These are phyloP conservation scores for Neofusicoccum umdonicola DNA, from an alignment of 2,329 filamentous ascomycete genomes.

Conservation along the genomic window DNA sequence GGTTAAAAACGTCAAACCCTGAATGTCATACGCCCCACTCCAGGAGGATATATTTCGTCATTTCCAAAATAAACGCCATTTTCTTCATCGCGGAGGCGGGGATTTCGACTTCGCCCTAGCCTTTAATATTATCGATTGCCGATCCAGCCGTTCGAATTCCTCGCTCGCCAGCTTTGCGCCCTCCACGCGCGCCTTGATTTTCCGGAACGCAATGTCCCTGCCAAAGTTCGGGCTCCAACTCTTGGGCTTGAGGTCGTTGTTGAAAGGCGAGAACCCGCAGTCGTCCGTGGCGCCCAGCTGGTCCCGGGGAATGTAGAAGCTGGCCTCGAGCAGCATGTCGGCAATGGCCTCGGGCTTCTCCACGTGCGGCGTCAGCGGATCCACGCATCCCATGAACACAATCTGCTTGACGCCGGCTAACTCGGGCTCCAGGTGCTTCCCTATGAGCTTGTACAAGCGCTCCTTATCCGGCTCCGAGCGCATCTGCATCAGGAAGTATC, in stretches of 20 bases:
- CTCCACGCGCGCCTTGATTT: conserved; percentile 9
- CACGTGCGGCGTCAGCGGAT: conserved; percentile 14
- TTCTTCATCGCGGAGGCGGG: not conserved
- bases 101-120: conserved; percentile 8
- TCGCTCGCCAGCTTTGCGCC: conserved; percentile 11
- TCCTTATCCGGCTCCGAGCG: conserved; percentile 11
- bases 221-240: conserved; percentile 16
- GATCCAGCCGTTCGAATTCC: conserved; percentile 6
- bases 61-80: not conserved
- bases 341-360: conserved; percentile 13
- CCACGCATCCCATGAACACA: not conserved
- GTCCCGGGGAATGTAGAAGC: conserved; percentile 11
- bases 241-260: conserved; percentile 17
- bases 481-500: conserved; percentile 17
- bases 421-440: conserved; percentile 9
- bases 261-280: conserved; percentile 12
- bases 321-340: conserved; percentile 14
- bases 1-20: no score
- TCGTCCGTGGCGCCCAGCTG: conserved; percentile 17
- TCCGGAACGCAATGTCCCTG: conserved; percentile 12
- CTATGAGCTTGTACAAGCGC: conserved; percentile 3
- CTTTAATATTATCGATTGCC: conserved; percentile 13
- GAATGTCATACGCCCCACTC: no score
- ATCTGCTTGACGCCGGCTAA: conserved; percentile 5
- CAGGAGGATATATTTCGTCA: not conserved